These are phyloP conservation scores for Penicillium maclennaniae DNA, from an alignment of 495 filamentous ascomycete species.

Conservation along the genomic window DNA sequence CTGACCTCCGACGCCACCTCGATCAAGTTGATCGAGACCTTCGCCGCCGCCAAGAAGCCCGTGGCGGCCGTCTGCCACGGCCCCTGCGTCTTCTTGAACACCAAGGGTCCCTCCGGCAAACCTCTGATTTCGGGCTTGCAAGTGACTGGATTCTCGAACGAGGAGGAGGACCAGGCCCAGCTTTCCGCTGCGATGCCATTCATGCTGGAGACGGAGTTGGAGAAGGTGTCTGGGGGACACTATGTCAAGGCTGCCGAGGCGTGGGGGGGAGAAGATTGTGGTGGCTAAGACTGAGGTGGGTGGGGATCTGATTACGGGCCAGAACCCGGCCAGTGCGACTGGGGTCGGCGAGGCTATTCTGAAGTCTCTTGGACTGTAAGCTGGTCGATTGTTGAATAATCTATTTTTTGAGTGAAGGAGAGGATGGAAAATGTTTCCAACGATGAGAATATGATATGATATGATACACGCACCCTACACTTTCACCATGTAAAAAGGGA, in stretches of 20 bases:
- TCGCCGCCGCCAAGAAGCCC: slow-evolving; percentile 56
- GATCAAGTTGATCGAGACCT: slow-evolving; percentile 56
- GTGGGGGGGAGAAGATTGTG: slow-evolving; percentile 59
- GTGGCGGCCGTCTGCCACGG: slow-evolving; percentile 69
- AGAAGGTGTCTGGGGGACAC: slow-evolving; percentile 43
- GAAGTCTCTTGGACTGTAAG: slow-evolving; percentile 32
- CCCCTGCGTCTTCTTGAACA: slow-evolving; percentile 57
- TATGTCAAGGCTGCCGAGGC: slow-evolving; percentile 57
- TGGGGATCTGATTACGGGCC: slow-evolving; percentile 64
- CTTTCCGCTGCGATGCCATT: slow-evolving; percentile 57
- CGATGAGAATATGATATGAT: not conserved
- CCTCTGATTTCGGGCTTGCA: slow-evolving; percentile 50
- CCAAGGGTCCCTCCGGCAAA: slow-evolving; percentile 48
- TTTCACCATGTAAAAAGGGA: not conserved
- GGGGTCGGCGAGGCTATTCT: slow-evolving; percentile 52
- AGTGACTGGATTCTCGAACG: slow-evolving; percentile 67
- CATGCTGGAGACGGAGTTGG: slow-evolving; percentile 57
- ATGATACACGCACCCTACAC: not conserved
- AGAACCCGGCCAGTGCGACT: slow-evolving; percentile 67
- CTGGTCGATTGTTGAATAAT: not conserved
- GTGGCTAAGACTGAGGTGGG: slow-evolving; percentile 41
- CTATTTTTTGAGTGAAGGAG: too few species aligned
- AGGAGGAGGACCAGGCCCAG: slow-evolving; percentile 56
- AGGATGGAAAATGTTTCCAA: not conserved
- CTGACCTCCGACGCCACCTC: slow-evolving; percentile 49